Conservation (phyloP, 2,329 filamentous ascomycete species). For the Fusarium nygamai region DNA sequence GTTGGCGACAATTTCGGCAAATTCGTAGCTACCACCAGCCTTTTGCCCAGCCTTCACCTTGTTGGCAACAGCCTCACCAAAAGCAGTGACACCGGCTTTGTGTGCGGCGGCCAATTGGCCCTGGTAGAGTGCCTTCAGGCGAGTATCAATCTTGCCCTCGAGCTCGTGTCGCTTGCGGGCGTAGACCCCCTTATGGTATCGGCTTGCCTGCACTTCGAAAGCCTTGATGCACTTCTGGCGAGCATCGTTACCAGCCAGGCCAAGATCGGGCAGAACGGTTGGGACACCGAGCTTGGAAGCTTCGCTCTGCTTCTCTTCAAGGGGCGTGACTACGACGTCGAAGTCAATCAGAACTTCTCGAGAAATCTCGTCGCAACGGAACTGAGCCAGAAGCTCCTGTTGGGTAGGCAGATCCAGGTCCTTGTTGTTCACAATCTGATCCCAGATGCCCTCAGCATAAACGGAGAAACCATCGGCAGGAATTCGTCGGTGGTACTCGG, state of each 20-base stretch:
- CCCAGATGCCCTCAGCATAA: slow-evolving; percentile 95
- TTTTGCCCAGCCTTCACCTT: slow-evolving; percentile 94
- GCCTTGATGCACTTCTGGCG: slow-evolving; percentile 78
- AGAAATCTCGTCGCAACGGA: slow-evolving; percentile 96
- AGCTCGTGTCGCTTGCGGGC: slow-evolving; percentile 85
- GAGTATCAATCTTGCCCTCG: slow-evolving; percentile 85
- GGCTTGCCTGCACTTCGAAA: slow-evolving; percentile 91
- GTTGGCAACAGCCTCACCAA: slow-evolving; percentile 85
- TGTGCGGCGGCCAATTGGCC: slow-evolving; percentile 90
- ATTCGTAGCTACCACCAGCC: slow-evolving; percentile 90
- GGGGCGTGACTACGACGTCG: slow-evolving; percentile 80
- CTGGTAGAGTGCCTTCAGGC: slow-evolving; percentile 87
- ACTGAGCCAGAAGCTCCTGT: slow-evolving; percentile 95
- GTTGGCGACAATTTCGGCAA: slow-evolving; percentile 88
- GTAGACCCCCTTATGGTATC: slow-evolving; percentile 98
- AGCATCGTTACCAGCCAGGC: slow-evolving; percentile 75
- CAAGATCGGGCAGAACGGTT: slow-evolving; percentile 78
- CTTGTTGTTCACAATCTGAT: slow-evolving; percentile 99
- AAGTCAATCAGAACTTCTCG: slow-evolving; percentile 87
- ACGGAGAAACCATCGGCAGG: slow-evolving; percentile 96
- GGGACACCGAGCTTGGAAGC: slow-evolving; percentile 77
- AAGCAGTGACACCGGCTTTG: slow-evolving; percentile 84
- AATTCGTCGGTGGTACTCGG: slow-evolving; percentile 95
- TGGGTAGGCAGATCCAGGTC: slow-evolving; percentile 96
- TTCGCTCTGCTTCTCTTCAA: slow-evolving; percentile 87